These are phyloP conservation scores for Dactylellina haptotyla DNA, from an alignment of 2,329 filamentous ascomycete species.

Conservation along the genomic window DNA sequence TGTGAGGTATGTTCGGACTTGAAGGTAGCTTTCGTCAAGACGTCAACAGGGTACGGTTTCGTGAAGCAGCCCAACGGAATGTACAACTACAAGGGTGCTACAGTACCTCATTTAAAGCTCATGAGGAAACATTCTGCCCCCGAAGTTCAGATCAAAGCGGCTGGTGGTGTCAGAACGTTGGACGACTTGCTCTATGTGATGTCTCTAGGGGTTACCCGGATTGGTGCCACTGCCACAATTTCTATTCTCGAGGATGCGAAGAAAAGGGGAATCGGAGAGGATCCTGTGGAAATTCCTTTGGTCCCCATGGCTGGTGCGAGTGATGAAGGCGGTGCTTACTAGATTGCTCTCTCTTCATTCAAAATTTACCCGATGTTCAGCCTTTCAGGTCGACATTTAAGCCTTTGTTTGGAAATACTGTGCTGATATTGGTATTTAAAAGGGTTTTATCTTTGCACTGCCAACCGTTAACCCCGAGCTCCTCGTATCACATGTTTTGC, in stretches of 20 bases:
- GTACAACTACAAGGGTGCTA: slow-evolving; percentile 69
- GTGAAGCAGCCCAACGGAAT: slow-evolving; percentile 67
- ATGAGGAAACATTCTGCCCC: slow-evolving; percentile 65
- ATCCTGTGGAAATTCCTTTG: slow-evolving; percentile 59
- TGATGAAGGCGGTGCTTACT: slow-evolving; percentile 19
- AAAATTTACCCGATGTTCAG: not conserved
- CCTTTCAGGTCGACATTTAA: too few relatives aligned
- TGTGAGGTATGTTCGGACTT: slow-evolving; percentile 68
- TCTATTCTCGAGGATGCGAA: slow-evolving; percentile 69
- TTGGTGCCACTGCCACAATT: slow-evolving; percentile 69
- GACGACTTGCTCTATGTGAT: slow-evolving; percentile 69
- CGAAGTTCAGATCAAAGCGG: slow-evolving; percentile 69
- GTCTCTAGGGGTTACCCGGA: slow-evolving; percentile 67
- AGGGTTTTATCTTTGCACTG: too few relatives aligned
- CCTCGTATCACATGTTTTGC: not conserved
- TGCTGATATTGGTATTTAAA: too few relatives aligned
- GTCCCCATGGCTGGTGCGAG: slow-evolving; percentile 36
- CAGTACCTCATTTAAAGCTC: slow-evolving; percentile 66
- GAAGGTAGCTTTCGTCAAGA: slow-evolving; percentile 70
- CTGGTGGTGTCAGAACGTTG: slow-evolving; percentile 68
- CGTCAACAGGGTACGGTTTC: slow-evolving; percentile 71
- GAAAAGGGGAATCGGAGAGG: slow-evolving; percentile 64
- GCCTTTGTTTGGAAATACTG: too few relatives aligned
- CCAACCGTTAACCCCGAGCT: too few relatives aligned
- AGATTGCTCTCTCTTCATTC: not conserved